Evolutionary conservation across 768 basidiomycete genomes (phyloP), one percentile per base, ranked within the genome.

Genomic region (Cytidiella melzeri): DNA sequence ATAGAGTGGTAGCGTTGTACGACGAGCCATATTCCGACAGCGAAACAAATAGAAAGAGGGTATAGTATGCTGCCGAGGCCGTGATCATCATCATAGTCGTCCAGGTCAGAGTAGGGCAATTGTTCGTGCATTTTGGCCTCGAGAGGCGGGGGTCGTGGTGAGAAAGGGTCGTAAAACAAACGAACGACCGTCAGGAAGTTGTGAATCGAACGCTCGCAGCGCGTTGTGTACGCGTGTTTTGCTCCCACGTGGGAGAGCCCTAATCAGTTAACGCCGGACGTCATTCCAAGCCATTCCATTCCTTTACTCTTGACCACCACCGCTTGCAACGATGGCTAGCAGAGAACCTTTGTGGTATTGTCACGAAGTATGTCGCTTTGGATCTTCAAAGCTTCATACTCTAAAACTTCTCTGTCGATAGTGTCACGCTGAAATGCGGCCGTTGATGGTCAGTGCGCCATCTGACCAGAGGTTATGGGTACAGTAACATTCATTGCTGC

Each of bases 381-480:
- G n/a, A n/a, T 53, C 11, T 39, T 48, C 41, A 49, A 39, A 53
- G 20, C 45, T 45, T 26, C n/a, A 21, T n/a, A 19, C 23, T 13
- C 10, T 7, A 3, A 39, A 15, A 45, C 5, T 45, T n/a, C 10
- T 28, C 5, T 47, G 43, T 26, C 30, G 39, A 51, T 60, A 93
- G 92, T 95, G 92, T 61, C 76, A 83, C 63, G 81, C 87, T 46
- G 89, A 94, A 68, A 93, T 90, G 89, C 71, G 84, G 45, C 90
- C 92, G 1, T 69, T 92, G 41, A 90, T 87, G 86, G 89, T 91
- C 55, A 37, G 52, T 51, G 50, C 13, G n/a, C 39, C 11, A 27
- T 23, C n/a, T 24, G 47, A 45, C 36, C 51, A 45, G 27, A 51
- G 45, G 30, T 7, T 34, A 34, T 34, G 30, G 7, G 21, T 24